Conservation (phyloP, 176 grass and related monocot genomes). For the Carex littledalei region DNA sequence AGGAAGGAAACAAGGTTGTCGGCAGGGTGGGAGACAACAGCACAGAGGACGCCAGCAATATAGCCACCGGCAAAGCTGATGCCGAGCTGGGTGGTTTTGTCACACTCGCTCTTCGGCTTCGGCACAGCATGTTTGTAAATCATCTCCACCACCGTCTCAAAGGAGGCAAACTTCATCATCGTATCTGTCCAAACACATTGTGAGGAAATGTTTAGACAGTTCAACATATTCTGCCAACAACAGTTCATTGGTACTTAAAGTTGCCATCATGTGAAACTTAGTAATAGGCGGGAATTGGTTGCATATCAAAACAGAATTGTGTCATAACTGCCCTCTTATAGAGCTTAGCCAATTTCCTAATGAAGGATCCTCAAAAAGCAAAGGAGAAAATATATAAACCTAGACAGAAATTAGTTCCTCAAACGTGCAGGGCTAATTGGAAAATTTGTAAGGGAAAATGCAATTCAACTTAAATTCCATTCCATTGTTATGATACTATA, state of each 20-base stretch:
- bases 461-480: background rate
- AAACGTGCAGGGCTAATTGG: background rate
- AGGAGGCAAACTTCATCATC: conserved; percentile 88
- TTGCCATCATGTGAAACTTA: background rate
- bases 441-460: background rate
- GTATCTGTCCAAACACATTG: conserved; percentile 37
- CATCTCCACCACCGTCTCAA: conserved; percentile 75
- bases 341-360: background rate
- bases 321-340: background rate
- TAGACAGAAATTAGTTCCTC: background rate
- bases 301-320: background rate
- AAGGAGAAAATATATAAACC: background rate
- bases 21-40: conserved; percentile 64
- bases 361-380: background rate
- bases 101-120: conserved; percentile 56
- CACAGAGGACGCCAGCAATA: conserved; percentile 73
- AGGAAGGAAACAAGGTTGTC: conserved; percentile 86
- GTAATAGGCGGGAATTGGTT: background rate
- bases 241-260: background rate
- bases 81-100: conserved; percentile 65
- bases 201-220: background rate
- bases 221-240: background rate
- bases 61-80: conserved; percentile 80
- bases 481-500: background rate
- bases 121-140: conserved; percentile 72